Evolutionary conservation across 2,329 filamentous ascomycete species (phyloP).

Genomic region (Amylocarpus encephaloides): DNA sequence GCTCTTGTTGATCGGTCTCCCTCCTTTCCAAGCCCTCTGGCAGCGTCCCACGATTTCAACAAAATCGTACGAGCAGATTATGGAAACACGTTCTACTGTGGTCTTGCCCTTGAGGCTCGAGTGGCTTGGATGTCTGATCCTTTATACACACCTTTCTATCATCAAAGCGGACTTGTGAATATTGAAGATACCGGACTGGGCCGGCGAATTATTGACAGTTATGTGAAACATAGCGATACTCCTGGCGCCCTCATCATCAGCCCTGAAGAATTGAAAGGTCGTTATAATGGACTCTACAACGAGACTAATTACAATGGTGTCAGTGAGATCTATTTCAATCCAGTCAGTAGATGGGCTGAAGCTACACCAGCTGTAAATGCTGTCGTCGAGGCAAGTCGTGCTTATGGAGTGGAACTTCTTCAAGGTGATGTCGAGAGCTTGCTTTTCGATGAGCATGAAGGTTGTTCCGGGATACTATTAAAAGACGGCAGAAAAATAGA

Average conservation of each 20-base stretch:
- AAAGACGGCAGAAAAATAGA: slow-evolving; percentile 39
- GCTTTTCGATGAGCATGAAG: slow-evolving; percentile 40
- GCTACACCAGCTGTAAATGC: slow-evolving; percentile 40
- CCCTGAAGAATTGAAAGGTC: slow-evolving; percentile 35
- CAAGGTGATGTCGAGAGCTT: slow-evolving; percentile 39
- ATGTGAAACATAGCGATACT: slow-evolving; percentile 33
- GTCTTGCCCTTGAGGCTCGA: slow-evolving; percentile 42
- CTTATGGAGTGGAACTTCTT: slow-evolving; percentile 40
- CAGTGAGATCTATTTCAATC: slow-evolving; percentile 42
- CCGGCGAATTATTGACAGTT: slow-evolving; percentile 39
- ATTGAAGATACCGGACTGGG: slow-evolving; percentile 41
- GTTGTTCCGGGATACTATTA: slow-evolving; percentile 44
- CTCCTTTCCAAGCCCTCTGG: slow-evolving; percentile 34
- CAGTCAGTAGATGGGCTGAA: slow-evolving; percentile 47
- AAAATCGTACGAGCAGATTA: slow-evolving; percentile 56
- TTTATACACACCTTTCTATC: slow-evolving; percentile 41
- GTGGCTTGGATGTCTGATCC: slow-evolving; percentile 44
- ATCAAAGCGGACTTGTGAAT: slow-evolving; percentile 44
- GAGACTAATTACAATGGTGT: slow-evolving; percentile 34
- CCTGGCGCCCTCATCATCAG: slow-evolving; percentile 38
- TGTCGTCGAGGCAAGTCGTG: slow-evolving; percentile 39
- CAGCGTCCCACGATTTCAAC: slow-evolving; percentile 54
- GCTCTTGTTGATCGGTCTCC: slow-evolving; percentile 39
- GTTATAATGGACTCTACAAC: slow-evolving; percentile 37
- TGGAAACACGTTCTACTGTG: slow-evolving; percentile 46